These are phyloP conservation scores for Retiboletus fuscus DNA, from an alignment of 1,284 basidiomycete genomes.

Conservation along the genomic window DNA sequence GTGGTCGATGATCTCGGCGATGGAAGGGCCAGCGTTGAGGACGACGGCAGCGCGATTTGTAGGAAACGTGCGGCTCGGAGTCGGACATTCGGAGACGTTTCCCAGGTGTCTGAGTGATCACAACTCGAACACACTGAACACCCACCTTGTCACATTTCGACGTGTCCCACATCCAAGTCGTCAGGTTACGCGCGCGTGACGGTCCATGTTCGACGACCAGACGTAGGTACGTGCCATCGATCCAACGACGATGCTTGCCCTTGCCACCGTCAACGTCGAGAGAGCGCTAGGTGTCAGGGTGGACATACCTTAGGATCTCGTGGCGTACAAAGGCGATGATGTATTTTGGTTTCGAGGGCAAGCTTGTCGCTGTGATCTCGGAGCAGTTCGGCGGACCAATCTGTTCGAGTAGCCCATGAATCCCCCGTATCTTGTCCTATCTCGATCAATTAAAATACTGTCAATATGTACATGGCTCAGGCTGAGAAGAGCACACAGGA, in stretches of 20 bases:
- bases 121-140: too few species aligned
- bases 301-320: slow-evolving; percentile 56
- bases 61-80: too few species aligned
- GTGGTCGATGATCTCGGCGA: slow-evolving; percentile 99
- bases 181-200: too few species aligned
- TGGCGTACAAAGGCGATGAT: slow-evolving; percentile 65
- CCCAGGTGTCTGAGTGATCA: too few species aligned
- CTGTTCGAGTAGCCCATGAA: slow-evolving; percentile 32
- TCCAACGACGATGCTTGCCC: slow-evolving; percentile 54
- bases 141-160: too few species aligned
- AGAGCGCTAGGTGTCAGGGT: slow-evolving; percentile 58
- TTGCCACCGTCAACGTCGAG: slow-evolving; percentile 65
- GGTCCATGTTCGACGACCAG: too few species aligned
- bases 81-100: too few species aligned
- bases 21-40: slow-evolving; percentile 90
- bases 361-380: slow-evolving; percentile 57
- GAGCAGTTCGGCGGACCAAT: slow-evolving; percentile 35
- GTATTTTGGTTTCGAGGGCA: slow-evolving; percentile 60
- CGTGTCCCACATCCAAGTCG: too few species aligned
- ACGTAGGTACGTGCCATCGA: slow-evolving; percentile 55
- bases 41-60: slow-evolving; percentile 93
- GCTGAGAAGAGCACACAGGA: too few species aligned
- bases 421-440: not conserved
- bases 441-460: too few species aligned
- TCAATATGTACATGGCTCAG: too few species aligned